These are phyloP conservation scores for Teunomyces funiuensis DNA, from an alignment of 805 yeast species.

Conservation along the genomic window DNA sequence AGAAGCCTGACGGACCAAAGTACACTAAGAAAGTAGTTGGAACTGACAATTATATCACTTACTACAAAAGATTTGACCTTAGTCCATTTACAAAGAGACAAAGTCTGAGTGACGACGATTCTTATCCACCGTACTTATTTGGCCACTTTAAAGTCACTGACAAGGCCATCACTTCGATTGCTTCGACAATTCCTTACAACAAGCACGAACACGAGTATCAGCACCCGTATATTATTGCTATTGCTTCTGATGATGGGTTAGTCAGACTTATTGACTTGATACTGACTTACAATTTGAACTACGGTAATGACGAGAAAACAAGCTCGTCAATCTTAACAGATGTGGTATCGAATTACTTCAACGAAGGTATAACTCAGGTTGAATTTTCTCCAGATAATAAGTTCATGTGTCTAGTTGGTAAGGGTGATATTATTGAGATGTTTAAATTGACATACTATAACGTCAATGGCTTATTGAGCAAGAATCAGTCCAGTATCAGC, in stretches of 20 bases:
- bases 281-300: constrained; percentile 26
- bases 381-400: constrained; percentile 49
- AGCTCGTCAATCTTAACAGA: constrained; percentile 42
- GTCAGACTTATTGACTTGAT: constrained; percentile 55
- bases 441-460: constrained; percentile 43
- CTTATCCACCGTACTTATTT: constrained; percentile 22
- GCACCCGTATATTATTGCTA: constrained; percentile 45
- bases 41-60: constrained; percentile 33
- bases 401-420: constrained; percentile 49
- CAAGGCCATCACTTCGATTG: constrained; percentile 52
- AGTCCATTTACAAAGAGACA: constrained; percentile 23
- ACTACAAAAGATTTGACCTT: constrained; percentile 36
- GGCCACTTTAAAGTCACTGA: constrained; percentile 65
- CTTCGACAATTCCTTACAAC: constrained; percentile 29
- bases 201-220: neutral
- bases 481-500: constrained; percentile 7
- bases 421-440: constrained; percentile 51
- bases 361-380: constrained; percentile 57
- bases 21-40: constrained; percentile 20
- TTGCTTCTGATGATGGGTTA: constrained; percentile 68
- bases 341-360: constrained; percentile 59
- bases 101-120: constrained; percentile 6
- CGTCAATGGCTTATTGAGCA: constrained; percentile 32
- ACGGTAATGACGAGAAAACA: constrained; percentile 18
- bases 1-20: constrained; percentile 6